phyloP scores from a whole-genome alignment of 805 yeast genomes.

The Metschnikowia santaceciliae region DNA sequence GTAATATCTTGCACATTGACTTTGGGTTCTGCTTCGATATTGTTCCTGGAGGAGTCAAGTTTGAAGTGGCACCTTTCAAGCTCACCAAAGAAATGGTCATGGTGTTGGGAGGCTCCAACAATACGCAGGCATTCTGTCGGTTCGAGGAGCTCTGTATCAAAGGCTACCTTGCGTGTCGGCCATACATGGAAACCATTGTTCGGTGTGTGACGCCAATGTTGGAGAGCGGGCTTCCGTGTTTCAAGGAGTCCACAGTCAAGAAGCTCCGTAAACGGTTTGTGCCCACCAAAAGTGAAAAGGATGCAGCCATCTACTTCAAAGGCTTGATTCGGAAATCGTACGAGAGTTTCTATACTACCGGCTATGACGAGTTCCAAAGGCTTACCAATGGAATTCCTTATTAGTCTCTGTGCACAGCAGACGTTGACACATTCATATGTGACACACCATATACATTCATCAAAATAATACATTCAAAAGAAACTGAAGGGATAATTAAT shows the following conservation, averaged over 20 bases:
- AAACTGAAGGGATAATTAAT: too few relatives aligned
- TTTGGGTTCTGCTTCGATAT: conserved; percentile 98
- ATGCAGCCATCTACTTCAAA: conserved; percentile 77
- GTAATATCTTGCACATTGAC: conserved; percentile 93
- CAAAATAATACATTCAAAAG: too few relatives aligned
- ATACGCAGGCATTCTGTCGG: conserved; percentile 86
- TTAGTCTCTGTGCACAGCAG: conserved; percentile 24
- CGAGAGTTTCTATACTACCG: conserved; percentile 87
- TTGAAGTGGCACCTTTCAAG: conserved; percentile 97
- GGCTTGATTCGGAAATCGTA: conserved; percentile 72
- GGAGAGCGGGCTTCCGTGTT: conserved; percentile 93
- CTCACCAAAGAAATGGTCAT: conserved; percentile 93
- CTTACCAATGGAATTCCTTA: conserved; percentile 97
- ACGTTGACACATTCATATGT: too few relatives aligned
- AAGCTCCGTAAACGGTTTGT: conserved; percentile 76
- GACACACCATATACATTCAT: too few relatives aligned
- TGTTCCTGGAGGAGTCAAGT: conserved; percentile 97
- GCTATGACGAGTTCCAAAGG: conserved; percentile 96
- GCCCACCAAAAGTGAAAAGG: conserved; percentile 74
- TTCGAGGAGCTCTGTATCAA: conserved; percentile 94
- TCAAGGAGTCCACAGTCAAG: conserved; percentile 82
- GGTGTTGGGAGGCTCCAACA: conserved; percentile 88
- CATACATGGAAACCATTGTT: conserved; percentile 80
- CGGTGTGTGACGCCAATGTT: conserved; percentile 89
- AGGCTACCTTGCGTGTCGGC: conserved; percentile 84